These are phyloP conservation scores for Globisporangium uncinulatum DNA, from an alignment of 352 stramenopile species.

Conservation along the genomic window DNA sequence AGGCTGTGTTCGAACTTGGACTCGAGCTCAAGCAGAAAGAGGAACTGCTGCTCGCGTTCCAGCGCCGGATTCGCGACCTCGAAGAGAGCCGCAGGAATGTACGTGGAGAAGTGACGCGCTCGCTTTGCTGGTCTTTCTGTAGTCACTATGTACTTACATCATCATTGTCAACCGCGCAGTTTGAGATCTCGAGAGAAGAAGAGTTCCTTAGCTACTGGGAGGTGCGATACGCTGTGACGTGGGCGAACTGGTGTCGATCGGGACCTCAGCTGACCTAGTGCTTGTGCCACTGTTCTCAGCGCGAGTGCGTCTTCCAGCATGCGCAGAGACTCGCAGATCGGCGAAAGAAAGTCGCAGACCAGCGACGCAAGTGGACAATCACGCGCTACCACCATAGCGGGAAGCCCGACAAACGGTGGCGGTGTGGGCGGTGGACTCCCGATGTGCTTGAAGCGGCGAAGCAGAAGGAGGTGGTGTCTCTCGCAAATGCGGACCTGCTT, in stretches of 20 bases:
- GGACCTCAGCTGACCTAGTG: background rate
- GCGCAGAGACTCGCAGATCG: conserved; percentile 28
- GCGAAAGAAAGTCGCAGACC: conserved; percentile 36
- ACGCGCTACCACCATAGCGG: conserved; percentile 44
- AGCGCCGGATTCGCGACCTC: conserved; percentile 25
- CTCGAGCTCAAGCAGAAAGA: conserved; percentile 55
- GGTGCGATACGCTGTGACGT: conserved; percentile 18
- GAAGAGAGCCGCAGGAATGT: conserved; percentile 51
- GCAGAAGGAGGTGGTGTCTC: conserved; percentile 37
- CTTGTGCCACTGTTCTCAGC: conserved; percentile 15
- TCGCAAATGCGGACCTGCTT: conserved; percentile 43
- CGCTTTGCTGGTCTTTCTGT: background rate
- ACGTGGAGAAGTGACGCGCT: conserved; percentile 3
- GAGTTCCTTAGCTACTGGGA: conserved; percentile 79
- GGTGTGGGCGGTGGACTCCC: conserved; percentile 32
- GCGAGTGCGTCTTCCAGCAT: conserved; percentile 51
- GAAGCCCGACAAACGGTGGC: conserved; percentile 57
- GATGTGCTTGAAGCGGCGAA: conserved; percentile 48
- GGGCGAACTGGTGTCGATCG: no score
- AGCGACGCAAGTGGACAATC: conserved; percentile 44
- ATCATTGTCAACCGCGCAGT: conserved; percentile 21
- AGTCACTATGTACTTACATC: background rate
- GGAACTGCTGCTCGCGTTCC: conserved; percentile 25
- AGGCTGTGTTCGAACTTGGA: conserved; percentile 51
- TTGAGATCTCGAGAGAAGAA: conserved; percentile 70